Conservation (phyloP, 1,284 basidiomycete species). For the Malassezia sp. region DNA sequence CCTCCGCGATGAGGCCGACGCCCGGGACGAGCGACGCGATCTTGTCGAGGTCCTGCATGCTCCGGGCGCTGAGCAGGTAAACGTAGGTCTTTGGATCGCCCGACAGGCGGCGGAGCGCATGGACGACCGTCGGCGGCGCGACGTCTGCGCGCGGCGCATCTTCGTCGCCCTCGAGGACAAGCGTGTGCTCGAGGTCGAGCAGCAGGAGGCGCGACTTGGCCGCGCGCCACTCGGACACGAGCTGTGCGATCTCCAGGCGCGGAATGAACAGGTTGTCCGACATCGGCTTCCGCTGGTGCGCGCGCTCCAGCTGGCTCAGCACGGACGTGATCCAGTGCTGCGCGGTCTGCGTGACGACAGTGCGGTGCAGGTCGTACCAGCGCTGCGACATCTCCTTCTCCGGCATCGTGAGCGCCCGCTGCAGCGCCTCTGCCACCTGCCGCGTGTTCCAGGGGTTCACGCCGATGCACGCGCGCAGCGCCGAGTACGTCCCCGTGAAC, state of each 20-base stretch:
- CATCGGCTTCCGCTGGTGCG: conserved; percentile 37
- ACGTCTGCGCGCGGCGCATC: conserved; percentile 45
- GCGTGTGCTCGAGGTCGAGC: conserved; percentile 67
- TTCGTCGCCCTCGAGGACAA: conserved; percentile 54
- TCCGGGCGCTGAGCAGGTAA: conserved; percentile 68
- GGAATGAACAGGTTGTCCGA: conserved; percentile 38
- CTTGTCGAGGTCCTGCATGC: conserved; percentile 56
- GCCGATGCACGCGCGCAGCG: conserved; percentile 71
- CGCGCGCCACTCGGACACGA: conserved; percentile 48
- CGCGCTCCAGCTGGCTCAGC: conserved; percentile 50
- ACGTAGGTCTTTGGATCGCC: conserved; percentile 63
- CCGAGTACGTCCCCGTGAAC: conserved; percentile 76
- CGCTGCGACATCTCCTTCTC: conserved; percentile 61
- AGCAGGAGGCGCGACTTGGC: conserved; percentile 58
- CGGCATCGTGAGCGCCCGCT: conserved; percentile 63
- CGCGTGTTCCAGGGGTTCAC: conserved; percentile 56
- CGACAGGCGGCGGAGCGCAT: conserved; percentile 56
- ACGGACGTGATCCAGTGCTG: conserved; percentile 72
- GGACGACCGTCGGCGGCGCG: conserved; percentile 54
- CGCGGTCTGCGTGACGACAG: conserved; percentile 75
- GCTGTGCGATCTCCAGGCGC: conserved; percentile 40
- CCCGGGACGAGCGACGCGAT: conserved; percentile 52
- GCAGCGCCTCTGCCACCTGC: conserved; percentile 58
- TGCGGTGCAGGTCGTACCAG: conserved; percentile 74
- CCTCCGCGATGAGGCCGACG: conserved; percentile 72